Percentiles rank a stretch among this genome's conserved stretches.
Evolutionary conservation across 225 moss, liverwort and hornwort species (phyloP).

Genomic region (Straminergon stramineum): DNA sequence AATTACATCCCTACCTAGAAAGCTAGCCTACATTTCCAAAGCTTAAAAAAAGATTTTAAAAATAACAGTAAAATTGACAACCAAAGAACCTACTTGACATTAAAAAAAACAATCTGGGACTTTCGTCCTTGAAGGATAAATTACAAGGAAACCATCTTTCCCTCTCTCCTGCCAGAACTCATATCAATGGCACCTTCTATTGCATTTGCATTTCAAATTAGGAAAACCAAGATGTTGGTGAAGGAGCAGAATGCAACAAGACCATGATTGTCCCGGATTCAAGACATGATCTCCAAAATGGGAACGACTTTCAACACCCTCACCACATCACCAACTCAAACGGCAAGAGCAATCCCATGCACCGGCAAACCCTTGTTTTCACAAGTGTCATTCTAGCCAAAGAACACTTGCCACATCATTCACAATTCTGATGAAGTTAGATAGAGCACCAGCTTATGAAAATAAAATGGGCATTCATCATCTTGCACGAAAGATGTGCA

Average conservation of each 20-base stretch:
- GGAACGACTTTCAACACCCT: conserved; percentile 6
- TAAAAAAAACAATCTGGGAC: too few relatives aligned
- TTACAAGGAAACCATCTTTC: too few relatives aligned
- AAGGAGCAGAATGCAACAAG: not conserved
- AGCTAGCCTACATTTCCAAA: too few relatives aligned
- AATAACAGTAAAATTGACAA: too few relatives aligned
- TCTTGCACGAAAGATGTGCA: not conserved
- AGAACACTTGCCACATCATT: conserved; percentile 24
- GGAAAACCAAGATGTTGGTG: not conserved
- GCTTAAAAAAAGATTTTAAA: too few relatives aligned
- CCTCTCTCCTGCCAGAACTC: not conserved
- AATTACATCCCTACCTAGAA: too few relatives aligned
- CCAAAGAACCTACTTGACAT: too few relatives aligned
- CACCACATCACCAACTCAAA: conserved; percentile 14
- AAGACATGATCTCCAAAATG: conserved; percentile 20
- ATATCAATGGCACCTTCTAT: not conserved
- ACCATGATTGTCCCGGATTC: not conserved
- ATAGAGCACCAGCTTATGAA: not conserved
- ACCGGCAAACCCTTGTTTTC: conserved; percentile 4
- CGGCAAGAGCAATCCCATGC: conserved; percentile 5
- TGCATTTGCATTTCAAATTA: not conserved
- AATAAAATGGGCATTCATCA: not conserved
- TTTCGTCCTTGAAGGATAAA: too few relatives aligned
- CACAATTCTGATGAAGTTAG: not conserved
- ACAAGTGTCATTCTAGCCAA: conserved; percentile 37